Conservation (phyloP, 805 yeast genomes). For the Komagataella pastoris region DNA sequence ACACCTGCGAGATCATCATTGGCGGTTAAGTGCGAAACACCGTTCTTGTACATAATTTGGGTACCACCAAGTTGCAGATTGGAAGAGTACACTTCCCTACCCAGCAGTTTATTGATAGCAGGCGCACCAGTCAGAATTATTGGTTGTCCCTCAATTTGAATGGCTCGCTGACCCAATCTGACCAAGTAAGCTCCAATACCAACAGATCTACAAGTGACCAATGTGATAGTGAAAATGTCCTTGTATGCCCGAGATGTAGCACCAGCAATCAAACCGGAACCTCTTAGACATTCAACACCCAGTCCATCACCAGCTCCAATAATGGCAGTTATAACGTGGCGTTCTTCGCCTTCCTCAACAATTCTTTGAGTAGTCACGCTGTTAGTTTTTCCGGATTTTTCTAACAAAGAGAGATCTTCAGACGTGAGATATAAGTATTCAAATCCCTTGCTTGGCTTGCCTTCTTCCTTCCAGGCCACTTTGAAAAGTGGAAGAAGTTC, state of each 20-base stretch:
- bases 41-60: slow-evolving; percentile 95
- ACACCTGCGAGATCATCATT: slow-evolving; percentile 94
- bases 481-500: slow-evolving; percentile 81
- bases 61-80: slow-evolving; percentile 98
- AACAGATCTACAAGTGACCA: slow-evolving; percentile 98
- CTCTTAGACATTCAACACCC: slow-evolving; percentile 97
- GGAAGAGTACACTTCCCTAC: slow-evolving; percentile 94
- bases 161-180: slow-evolving; percentile 96
- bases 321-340: slow-evolving; percentile 71
- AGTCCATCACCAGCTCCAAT: slow-evolving; percentile 93
- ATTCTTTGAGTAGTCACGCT: slow-evolving; percentile 62
- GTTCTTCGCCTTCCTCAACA: slow-evolving; percentile 76
- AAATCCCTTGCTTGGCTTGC: slow-evolving; percentile 76
- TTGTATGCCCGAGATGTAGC: slow-evolving; percentile 96
- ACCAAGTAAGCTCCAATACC: slow-evolving; percentile 99
- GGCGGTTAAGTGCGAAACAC: slow-evolving; percentile 98
- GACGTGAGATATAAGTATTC: slow-evolving; percentile 71
- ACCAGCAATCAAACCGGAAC: slow-evolving; percentile 98
- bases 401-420: slow-evolving; percentile 45
- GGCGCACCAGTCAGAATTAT: slow-evolving; percentile 98
- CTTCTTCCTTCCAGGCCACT: slow-evolving; percentile 84
- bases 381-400: slow-evolving; percentile 44
- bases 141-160: slow-evolving; percentile 98
- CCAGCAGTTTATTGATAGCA: slow-evolving; percentile 91
- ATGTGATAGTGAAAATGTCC: slow-evolving; percentile 94